Percentiles rank a stretch among this genome's conserved stretches.
These are phyloP conservation scores for Neurospora discreta DNA, from an alignment of 495 filamentous ascomycete genomes.

Conservation along the genomic window DNA sequence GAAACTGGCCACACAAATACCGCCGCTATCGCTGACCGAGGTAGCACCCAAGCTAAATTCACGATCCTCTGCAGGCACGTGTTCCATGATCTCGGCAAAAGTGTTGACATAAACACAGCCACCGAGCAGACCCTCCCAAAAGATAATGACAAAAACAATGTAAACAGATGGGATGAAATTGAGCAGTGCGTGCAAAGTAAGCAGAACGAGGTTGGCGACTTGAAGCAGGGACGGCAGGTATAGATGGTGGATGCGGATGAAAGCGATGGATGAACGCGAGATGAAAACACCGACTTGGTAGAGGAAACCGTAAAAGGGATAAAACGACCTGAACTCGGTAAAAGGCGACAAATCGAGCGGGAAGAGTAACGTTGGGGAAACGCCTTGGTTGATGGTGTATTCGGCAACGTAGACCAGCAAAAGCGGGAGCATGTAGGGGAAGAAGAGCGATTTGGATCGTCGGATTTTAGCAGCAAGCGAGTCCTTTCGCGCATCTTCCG, in stretches of 20 bases:
- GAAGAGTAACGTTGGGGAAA: constrained; percentile 82
- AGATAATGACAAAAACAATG: constrained; percentile 70
- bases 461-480: constrained; percentile 37
- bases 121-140: constrained; percentile 91
- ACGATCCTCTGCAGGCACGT: constrained; percentile 59
- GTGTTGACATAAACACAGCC: constrained; percentile 91
- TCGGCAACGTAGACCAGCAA: constrained; percentile 89
- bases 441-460: constrained; percentile 32
- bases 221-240: constrained; percentile 83
- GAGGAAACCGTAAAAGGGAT: constrained; percentile 78
- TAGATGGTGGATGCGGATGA: constrained; percentile 67
- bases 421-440: constrained; percentile 73
- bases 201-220: constrained; percentile 59
- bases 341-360: constrained; percentile 68
- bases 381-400: constrained; percentile 93
- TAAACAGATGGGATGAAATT: constrained; percentile 75
- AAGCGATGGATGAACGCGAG: constrained; percentile 80
- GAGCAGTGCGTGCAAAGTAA: constrained; percentile 65
- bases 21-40: constrained; percentile 83
- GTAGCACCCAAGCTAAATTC: constrained; percentile 87
- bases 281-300: constrained; percentile 94
- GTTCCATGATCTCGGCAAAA: constrained; percentile 83
- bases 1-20: constrained; percentile 84
- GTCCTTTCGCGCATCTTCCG: constrained; percentile 8
- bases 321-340: constrained; percentile 70